phyloP scores from a whole-genome alignment of 352 stramenopile genomes.

The Phytophthora podocarpi region DNA sequence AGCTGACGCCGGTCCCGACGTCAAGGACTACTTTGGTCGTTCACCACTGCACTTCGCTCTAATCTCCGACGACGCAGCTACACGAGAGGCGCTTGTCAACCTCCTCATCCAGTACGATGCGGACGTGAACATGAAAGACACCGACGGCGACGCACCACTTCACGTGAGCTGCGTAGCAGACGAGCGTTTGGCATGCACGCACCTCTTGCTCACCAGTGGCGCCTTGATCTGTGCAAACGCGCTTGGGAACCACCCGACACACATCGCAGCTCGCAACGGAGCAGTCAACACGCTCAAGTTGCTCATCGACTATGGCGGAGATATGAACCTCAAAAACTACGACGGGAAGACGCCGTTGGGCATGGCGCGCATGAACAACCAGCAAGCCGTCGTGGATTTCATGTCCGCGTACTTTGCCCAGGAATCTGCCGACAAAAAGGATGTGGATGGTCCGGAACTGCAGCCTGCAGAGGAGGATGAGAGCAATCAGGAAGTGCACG shows the following conservation, averaged over 20 bases:
- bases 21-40: constrained; percentile 69
- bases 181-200: constrained; percentile 49
- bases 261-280: constrained; percentile 67
- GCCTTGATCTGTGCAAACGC: constrained; percentile 61
- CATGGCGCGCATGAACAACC: constrained; percentile 73
- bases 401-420: constrained; percentile 66
- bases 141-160: constrained; percentile 67
- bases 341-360: constrained; percentile 77
- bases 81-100: constrained; percentile 44
- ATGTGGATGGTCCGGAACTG: constrained; percentile 5
- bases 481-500: constrained; percentile 15
- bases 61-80: constrained; percentile 16
- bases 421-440: constrained; percentile 33
- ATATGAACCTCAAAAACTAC: constrained; percentile 90
- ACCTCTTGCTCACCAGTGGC: constrained; percentile 63
- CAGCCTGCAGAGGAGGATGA: background rate
- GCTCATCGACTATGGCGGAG: constrained; percentile 76
- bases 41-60: constrained; percentile 77
- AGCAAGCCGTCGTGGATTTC: constrained; percentile 61
- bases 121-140: constrained; percentile 76
- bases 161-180: constrained; percentile 68
- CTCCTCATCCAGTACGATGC: constrained; percentile 72
- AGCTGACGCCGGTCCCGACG: constrained; percentile 54
- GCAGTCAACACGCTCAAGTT: constrained; percentile 73
- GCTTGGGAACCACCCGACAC: constrained; percentile 69